Conservation (phyloP, 371 early-diverging fungal species). For the Circinella minor region DNA sequence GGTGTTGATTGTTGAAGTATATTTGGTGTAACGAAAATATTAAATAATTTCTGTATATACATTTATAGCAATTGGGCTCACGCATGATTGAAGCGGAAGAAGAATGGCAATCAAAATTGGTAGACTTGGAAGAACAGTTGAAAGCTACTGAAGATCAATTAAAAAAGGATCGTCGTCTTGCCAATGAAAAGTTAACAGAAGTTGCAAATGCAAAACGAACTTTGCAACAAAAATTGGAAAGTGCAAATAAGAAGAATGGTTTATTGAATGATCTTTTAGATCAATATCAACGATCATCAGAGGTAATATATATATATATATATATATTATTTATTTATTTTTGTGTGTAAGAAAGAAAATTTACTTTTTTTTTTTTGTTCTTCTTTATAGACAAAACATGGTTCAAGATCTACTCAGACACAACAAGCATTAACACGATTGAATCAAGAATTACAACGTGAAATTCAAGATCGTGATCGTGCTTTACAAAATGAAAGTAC, state of each 20-base stretch:
- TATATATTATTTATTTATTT: neutral
- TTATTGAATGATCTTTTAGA: slow-evolving; percentile 25
- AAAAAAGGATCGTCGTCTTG: slow-evolving; percentile 26
- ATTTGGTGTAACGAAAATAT: neutral
- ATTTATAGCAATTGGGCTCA: slow-evolving; percentile 11
- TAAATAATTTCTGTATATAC: neutral
- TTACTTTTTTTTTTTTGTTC: neutral
- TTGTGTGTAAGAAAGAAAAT: neutral
- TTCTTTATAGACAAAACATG: neutral
- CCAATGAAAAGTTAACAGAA: slow-evolving; percentile 29
- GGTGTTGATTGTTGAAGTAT: neutral
- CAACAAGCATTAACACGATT: slow-evolving; percentile 23
- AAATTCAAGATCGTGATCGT: slow-evolving; percentile 31
- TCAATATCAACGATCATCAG: slow-evolving; percentile 19
- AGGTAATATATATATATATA: neutral
- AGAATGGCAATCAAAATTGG: slow-evolving; percentile 25
- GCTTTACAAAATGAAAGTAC: slow-evolving; percentile 13
- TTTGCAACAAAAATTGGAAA: slow-evolving; percentile 30
- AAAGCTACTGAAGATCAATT: slow-evolving; percentile 26
- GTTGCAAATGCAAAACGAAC: slow-evolving; percentile 21
- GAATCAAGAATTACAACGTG: slow-evolving; percentile 32
- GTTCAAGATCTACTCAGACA: slow-evolving; percentile 10
- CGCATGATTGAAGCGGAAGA: slow-evolving; percentile 29
- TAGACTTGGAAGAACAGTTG: slow-evolving; percentile 20
- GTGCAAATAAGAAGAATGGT: slow-evolving; percentile 23